Conservation (phyloP, 2,329 filamentous ascomycete species). For the Fusarium bactridioides region DNA sequence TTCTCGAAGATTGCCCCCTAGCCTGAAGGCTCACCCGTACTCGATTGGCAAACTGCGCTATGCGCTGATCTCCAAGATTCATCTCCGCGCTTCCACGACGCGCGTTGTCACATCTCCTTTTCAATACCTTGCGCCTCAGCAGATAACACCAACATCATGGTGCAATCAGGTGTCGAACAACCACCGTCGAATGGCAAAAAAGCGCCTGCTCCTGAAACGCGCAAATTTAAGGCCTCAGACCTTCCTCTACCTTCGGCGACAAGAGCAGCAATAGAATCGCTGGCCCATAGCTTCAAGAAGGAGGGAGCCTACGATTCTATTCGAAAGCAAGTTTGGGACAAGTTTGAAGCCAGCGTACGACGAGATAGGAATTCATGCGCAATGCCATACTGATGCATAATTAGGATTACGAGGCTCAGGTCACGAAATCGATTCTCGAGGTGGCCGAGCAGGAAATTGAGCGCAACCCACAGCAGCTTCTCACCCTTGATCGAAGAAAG, state of each 20-base stretch:
- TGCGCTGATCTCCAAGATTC: constrained; percentile 20
- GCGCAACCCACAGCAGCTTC: constrained; percentile 73
- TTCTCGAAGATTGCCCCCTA: neutral
- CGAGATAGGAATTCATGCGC: constrained; percentile 31
- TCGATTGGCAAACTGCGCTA: constrained; percentile 11
- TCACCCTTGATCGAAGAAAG: constrained; percentile 77
- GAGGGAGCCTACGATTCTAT: constrained; percentile 83
- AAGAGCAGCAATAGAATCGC: constrained; percentile 74
- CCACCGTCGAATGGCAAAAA: constrained; percentile 30
- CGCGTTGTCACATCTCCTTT: constrained; percentile 16
- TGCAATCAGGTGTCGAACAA: constrained; percentile 38
- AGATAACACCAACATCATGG: constrained; percentile 6
- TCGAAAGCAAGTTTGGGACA: constrained; percentile 78
- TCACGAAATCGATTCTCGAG: constrained; percentile 72
- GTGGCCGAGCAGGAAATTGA: constrained; percentile 79
- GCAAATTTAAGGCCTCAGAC: constrained; percentile 76
- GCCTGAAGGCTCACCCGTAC: neutral
- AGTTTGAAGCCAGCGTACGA: constrained; percentile 73
- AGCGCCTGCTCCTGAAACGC: constrained; percentile 23
- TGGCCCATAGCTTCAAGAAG: constrained; percentile 86
- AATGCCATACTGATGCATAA: neutral
- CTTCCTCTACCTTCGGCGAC: constrained; percentile 78
- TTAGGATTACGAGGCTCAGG: constrained; percentile 74
- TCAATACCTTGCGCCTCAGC: constrained; percentile 5
- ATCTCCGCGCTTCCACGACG: constrained; percentile 17